Percentiles rank a stretch among this genome's conserved stretches.
These are phyloP conservation scores for Hymenoscyphus linearis DNA, from an alignment of 2,329 filamentous ascomycete species.

Conservation along the genomic window DNA sequence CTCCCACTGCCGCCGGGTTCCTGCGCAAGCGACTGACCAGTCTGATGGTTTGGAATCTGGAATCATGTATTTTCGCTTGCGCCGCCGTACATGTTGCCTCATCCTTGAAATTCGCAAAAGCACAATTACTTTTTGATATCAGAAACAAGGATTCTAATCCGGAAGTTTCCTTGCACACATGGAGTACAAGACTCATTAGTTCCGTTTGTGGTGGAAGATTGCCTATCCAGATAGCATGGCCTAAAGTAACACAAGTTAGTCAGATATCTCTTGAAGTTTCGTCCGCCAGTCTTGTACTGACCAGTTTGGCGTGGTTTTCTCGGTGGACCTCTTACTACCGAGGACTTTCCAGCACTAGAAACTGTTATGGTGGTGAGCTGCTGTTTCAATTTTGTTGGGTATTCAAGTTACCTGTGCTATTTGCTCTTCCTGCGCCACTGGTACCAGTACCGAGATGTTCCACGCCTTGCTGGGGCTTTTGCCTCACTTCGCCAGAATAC, in stretches of 20 bases:
- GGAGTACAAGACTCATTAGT: slow-evolving; percentile 79
- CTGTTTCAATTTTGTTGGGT: neutral
- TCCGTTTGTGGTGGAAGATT: slow-evolving; percentile 83
- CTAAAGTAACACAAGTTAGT: slow-evolving; percentile 53
- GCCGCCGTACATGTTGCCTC: slow-evolving; percentile 70
- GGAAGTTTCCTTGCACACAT: slow-evolving; percentile 72
- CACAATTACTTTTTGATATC: slow-evolving; percentile 95
- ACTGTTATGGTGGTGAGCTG: slow-evolving; percentile 21
- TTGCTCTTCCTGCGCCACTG: slow-evolving; percentile 12
- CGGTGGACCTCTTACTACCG: slow-evolving; percentile 47
- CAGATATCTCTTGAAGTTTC: slow-evolving; percentile 2
- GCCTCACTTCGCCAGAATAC: slow-evolving; percentile 20
- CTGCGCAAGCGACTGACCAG: slow-evolving; percentile 78
- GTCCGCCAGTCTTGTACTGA: slow-evolving; percentile 34
- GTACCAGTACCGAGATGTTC: slow-evolving; percentile 7
- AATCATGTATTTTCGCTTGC: slow-evolving; percentile 83
- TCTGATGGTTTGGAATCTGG: slow-evolving; percentile 77
- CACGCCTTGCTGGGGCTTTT: slow-evolving; percentile 17
- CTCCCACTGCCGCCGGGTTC: slow-evolving; percentile 38
- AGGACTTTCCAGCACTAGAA: slow-evolving; percentile 34
- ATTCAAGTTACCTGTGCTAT: slow-evolving; percentile 28
- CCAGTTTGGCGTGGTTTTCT: slow-evolving; percentile 57
- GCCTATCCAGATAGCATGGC: slow-evolving; percentile 92
- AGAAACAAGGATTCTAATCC: slow-evolving; percentile 86
- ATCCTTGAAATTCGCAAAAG: slow-evolving; percentile 90